A percentile compares a stretch with the other conserved stretches of the same genome.
Conservation (phyloP, 1,139 yeast genomes). For the Zygosaccharomyces pseudobailii region DNA sequence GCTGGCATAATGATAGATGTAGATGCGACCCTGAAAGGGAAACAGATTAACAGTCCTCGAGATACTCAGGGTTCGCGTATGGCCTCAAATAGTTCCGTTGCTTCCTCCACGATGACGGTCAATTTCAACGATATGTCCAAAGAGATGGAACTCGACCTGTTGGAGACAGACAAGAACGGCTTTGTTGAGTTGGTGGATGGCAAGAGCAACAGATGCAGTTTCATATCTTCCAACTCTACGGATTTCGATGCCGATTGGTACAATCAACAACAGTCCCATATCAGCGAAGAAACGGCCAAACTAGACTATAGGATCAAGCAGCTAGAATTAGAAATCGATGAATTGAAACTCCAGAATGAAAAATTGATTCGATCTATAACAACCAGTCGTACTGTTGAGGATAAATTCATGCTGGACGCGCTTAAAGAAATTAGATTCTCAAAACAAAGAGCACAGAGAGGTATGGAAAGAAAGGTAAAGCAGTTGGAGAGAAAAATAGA, state of each 20-base stretch:
- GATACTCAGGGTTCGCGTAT: conserved; percentile 2
- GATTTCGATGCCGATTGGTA: conserved; percentile 28
- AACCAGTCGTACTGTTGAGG: conserved; percentile 25
- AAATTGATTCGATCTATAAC: conserved; percentile 30
- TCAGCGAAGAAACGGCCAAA: conserved; percentile 18
- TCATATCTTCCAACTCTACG: conserved; percentile 30
- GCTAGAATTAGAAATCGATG: conserved; percentile 32
- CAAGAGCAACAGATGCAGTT: conserved; percentile 29
- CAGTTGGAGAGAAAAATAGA: conserved; percentile 29
- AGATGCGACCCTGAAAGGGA: conserved; percentile 8
- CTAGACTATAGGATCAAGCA: conserved; percentile 32
- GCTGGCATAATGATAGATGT: neutral
- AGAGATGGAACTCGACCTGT: conserved; percentile 16
- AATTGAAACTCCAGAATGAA: conserved; percentile 32
- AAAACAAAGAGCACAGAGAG: conserved; percentile 14
- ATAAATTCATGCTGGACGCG: conserved; percentile 22
- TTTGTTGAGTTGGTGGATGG: conserved; percentile 23
- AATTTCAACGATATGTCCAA: conserved; percentile 13
- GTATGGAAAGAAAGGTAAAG: conserved; percentile 29
- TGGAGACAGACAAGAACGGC: conserved; percentile 25
- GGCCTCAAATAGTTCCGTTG: conserved; percentile 7
- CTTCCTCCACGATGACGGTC: conserved; percentile 10
- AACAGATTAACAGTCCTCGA: conserved; percentile 3
- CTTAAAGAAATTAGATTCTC: conserved; percentile 17
- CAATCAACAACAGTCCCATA: conserved; percentile 12